A percentile compares a stretch with the other conserved stretches of the same genome.
Evolutionary conservation across 192 early-diverging fungal species (phyloP).

Genomic region (Lobosporangium transversale): DNA sequence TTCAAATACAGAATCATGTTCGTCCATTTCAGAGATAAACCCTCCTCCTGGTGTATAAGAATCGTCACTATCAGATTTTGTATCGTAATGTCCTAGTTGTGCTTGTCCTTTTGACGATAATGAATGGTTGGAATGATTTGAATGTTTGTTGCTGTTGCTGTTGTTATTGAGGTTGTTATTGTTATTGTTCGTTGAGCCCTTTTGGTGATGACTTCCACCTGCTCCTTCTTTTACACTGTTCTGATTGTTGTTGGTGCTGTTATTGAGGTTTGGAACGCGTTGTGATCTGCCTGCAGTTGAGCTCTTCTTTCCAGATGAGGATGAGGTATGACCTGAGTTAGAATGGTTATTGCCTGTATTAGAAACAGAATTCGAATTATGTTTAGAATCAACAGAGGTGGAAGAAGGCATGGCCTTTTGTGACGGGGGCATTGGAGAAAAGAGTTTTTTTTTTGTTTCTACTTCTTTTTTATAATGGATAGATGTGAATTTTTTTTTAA

Average conservation of each 20-base stretch:
- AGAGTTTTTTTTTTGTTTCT: conserved; percentile 1
- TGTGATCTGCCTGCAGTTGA: conserved; percentile 13
- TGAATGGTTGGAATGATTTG: no score
- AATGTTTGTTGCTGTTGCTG: background rate
- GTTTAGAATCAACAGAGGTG: conserved; percentile 20
- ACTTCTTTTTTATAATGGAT: background rate
- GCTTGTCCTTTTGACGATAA: no score
- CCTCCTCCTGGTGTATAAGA: conserved; percentile 37
- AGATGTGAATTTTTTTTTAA: no score
- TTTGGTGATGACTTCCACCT: background rate
- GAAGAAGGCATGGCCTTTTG: conserved; percentile 32
- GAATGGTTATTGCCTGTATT: conserved; percentile 10
- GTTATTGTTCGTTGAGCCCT: background rate
- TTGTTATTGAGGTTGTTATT: background rate
- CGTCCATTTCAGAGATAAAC: conserved; percentile 51
- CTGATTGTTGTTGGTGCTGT: conserved; percentile 15
- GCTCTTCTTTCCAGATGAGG: background rate
- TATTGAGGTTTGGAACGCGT: background rate
- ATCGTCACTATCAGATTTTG: conserved; percentile 42
- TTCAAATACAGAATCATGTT: conserved; percentile 49
- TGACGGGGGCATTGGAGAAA: conserved; percentile 30
- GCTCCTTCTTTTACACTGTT: background rate
- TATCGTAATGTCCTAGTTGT: no score
- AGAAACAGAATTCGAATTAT: no score
- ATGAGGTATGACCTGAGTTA: background rate